Base-by-base conservation (phyloP, 495 filamentous ascomycete genomes). In the Geopyxis carbonaria region DNA sequence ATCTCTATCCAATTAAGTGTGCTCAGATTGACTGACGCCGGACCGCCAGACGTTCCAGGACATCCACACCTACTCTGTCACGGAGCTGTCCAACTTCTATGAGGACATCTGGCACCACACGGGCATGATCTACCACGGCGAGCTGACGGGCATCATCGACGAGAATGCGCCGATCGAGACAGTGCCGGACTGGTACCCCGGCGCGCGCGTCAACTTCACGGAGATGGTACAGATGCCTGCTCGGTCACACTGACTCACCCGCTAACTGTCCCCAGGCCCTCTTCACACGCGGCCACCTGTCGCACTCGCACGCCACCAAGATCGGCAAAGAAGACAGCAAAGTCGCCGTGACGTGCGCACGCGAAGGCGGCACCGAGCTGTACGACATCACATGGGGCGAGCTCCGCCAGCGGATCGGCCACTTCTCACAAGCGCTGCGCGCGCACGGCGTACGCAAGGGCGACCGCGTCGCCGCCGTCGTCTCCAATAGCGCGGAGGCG, bases 401-500 rank as follows among this genome's bases (percentile, higher is more conserved):
- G 37, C 55, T 85, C 25, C 60, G 80, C 23, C 51, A 49, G 36
- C 54, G 64, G 9, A 71, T 72, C 1, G 77, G 64, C 2, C 50
- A 45, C 10, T 45, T 83, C 33, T 63, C 73, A 0, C 65, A 67
- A 34, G 80, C 77, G 0, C 63, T 89, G 63, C 59, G 68, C 36
- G 66, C 63, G 2, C 58, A 61, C 19, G 80, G 80, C 0, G 66
- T 86, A 0, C 50, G 48, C 20, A 72, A 69, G 48, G 80, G 80
- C 7, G 79, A 85, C 55, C 68, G 80, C 7, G 62, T 85, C 13
- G 77, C 77, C 4, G 60, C 78, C 10, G 76, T 83, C 5, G 75
- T 70, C 6, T 67, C 69, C 21, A 85, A 85, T 42, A 73, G 69
- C n/a, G 61, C 83, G 28, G 76, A 84, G 51, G 81, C 80, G 3